phyloP scores from a whole-genome alignment of 2,329 filamentous ascomycete genomes.

The Xylaria sp. region DNA sequence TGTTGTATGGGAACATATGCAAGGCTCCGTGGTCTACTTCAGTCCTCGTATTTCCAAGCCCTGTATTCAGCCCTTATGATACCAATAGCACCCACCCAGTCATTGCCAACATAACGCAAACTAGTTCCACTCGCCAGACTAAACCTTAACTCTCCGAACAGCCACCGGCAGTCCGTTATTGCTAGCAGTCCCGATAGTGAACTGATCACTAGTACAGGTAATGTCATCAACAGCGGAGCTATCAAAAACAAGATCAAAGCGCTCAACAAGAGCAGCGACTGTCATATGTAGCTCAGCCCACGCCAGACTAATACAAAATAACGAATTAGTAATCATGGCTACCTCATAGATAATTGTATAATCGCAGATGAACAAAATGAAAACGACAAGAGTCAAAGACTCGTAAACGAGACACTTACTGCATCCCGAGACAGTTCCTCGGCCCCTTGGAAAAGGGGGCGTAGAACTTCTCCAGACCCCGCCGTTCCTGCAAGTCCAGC shows the following conservation, averaged over 20 bases:
- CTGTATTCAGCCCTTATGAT: too few species aligned
- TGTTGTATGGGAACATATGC: too few species aligned
- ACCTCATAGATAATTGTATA: background rate
- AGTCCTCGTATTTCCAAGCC: too few species aligned
- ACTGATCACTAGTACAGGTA: conserved; percentile 24
- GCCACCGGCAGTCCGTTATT: background rate
- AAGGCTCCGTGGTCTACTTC: too few species aligned
- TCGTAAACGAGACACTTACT: conserved; percentile 36
- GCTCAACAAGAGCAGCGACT: conserved; percentile 21
- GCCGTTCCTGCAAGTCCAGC: conserved; percentile 33
- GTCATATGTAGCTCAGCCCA: conserved; percentile 35
- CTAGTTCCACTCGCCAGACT: too few species aligned
- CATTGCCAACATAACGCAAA: too few species aligned
- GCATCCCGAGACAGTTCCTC: conserved; percentile 44
- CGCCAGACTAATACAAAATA: conserved; percentile 27
- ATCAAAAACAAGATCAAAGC: conserved; percentile 29
- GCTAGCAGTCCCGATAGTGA: conserved; percentile 28
- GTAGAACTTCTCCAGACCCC: conserved; percentile 39
- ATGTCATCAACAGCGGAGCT: conserved; percentile 8
- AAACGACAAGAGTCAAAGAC: background rate
- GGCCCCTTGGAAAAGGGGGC: conserved; percentile 43
- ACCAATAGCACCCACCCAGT: too few species aligned
- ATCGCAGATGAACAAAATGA: background rate
- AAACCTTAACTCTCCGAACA: background rate
- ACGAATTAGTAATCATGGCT: background rate